Conservation (phyloP, 805 yeast species). For the Soucietia sequanensis region DNA sequence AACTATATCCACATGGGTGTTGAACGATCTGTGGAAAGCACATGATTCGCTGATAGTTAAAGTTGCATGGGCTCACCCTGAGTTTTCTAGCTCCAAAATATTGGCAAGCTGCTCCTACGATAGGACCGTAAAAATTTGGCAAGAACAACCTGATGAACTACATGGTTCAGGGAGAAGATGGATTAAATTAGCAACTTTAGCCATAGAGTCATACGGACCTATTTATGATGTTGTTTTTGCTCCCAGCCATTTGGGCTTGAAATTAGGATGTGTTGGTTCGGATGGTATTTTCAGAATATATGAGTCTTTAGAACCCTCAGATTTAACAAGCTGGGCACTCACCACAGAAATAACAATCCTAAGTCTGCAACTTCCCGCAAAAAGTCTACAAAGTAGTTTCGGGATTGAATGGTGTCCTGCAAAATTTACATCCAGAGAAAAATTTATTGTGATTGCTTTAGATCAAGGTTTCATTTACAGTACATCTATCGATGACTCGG, state of each 20-base stretch:
- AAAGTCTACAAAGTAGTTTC: constrained; percentile 81
- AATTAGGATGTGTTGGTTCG: constrained; percentile 82
- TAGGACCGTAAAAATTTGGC: constrained; percentile 86
- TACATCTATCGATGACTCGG: constrained; percentile 10
- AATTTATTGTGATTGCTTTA: constrained; percentile 76
- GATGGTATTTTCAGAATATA: constrained; percentile 85
- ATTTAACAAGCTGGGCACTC: constrained; percentile 76
- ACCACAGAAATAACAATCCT: constrained; percentile 69
- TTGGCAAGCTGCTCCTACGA: constrained; percentile 89
- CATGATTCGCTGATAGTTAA: constrained; percentile 86
- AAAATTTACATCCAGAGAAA: constrained; percentile 69
- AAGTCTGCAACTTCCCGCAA: constrained; percentile 65
- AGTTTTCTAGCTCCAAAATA: constrained; percentile 70
- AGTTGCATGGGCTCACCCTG: constrained; percentile 92
- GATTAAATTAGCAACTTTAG: constrained; percentile 70
- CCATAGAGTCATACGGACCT: constrained; percentile 82
- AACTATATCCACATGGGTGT: constrained; percentile 69
- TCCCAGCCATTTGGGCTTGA: constrained; percentile 77
- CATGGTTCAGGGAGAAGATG: constrained; percentile 82
- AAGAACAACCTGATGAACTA: constrained; percentile 77
- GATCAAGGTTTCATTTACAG: constrained; percentile 83
- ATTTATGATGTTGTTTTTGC: constrained; percentile 88
- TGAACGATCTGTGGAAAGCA: constrained; percentile 91
- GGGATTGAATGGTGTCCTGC: constrained; percentile 90
- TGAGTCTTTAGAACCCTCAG: constrained; percentile 89